Percentiles rank a stretch among this genome's conserved stretches.
Conservation (phyloP, 345 rosid genomes). For the Zanthoxylum bungeanum region DNA sequence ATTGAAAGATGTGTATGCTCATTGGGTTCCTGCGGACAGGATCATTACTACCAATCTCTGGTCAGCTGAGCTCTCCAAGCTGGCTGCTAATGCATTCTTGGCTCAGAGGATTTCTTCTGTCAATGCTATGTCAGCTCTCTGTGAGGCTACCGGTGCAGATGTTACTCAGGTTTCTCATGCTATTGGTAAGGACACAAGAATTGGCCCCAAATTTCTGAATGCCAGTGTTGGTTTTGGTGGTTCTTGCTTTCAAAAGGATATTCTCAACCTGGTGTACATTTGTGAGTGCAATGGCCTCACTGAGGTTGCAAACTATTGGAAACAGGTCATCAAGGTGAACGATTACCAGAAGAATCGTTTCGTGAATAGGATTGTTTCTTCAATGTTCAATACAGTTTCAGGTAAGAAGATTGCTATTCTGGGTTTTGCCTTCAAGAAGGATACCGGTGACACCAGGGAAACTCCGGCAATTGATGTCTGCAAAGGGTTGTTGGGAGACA, state of each 20-base stretch:
- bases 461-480: slow-evolving; percentile 82
- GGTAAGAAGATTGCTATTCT: slow-evolving; percentile 71
- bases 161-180: slow-evolving; percentile 67
- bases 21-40: slow-evolving; percentile 73
- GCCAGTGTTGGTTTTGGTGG: slow-evolving; percentile 91
- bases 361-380: slow-evolving; percentile 68
- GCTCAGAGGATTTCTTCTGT: slow-evolving; percentile 87
- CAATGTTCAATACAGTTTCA: slow-evolving; percentile 80
- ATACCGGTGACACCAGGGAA: slow-evolving; percentile 82
- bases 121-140: slow-evolving; percentile 82
- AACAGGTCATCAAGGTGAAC: slow-evolving; percentile 76
- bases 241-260: slow-evolving; percentile 85
- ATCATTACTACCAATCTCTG: slow-evolving; percentile 75
- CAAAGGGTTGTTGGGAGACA: slow-evolving; percentile 73
- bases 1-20: slow-evolving; percentile 70
- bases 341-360: slow-evolving; percentile 76
- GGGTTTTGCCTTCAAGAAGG: slow-evolving; percentile 92
- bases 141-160: slow-evolving; percentile 85
- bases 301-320: slow-evolving; percentile 79
- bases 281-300: slow-evolving; percentile 79
- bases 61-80: slow-evolving; percentile 92
- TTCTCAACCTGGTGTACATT: slow-evolving; percentile 67
- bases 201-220: slow-evolving; percentile 75
- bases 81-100: slow-evolving; percentile 84
- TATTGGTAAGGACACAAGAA: slow-evolving; percentile 69